Evolutionary conservation across 495 filamentous ascomycete species (phyloP).

Genomic region (Xylaria grammica): DNA sequence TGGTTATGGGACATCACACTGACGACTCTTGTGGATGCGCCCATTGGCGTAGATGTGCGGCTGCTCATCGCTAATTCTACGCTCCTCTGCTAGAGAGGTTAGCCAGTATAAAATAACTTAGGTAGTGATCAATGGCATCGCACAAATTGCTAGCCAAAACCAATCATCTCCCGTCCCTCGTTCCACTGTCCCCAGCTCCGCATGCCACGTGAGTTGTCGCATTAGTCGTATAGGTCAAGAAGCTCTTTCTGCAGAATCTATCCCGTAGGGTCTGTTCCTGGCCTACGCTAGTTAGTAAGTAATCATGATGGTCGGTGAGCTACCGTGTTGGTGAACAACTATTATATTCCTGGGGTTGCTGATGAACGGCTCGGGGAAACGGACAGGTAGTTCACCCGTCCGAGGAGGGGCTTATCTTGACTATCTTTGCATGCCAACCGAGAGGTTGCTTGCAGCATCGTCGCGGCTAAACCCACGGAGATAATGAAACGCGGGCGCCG

Average conservation of each 20-base stretch:
- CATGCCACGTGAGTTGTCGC: background rate
- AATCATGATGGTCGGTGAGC: background rate
- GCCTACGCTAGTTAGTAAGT: background rate
- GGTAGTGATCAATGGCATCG: constrained; percentile 38
- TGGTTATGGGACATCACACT: constrained; percentile 38
- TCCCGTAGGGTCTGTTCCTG: background rate
- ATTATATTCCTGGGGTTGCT: too few species aligned
- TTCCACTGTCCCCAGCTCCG: background rate
- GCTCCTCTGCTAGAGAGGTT: constrained; percentile 23
- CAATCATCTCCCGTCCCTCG: background rate
- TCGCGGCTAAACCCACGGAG: too few species aligned
- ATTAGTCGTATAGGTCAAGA: background rate
- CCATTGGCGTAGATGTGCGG: constrained; percentile 26
- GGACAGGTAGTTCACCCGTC: background rate
- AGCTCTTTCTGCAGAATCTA: background rate
- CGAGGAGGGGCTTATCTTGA: background rate
- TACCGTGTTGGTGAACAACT: too few species aligned
- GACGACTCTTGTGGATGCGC: constrained; percentile 40
- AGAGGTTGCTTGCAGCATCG: too few species aligned
- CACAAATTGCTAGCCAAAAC: constrained; percentile 20
- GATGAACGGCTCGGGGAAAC: background rate
- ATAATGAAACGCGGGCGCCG: too few species aligned
- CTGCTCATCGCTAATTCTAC: constrained; percentile 26
- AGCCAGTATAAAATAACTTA: constrained; percentile 25
- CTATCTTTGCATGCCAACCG: too few species aligned